Evolutionary conservation across 306 rosid species (phyloP).

Genomic region (Crataegus laevigata): DNA sequence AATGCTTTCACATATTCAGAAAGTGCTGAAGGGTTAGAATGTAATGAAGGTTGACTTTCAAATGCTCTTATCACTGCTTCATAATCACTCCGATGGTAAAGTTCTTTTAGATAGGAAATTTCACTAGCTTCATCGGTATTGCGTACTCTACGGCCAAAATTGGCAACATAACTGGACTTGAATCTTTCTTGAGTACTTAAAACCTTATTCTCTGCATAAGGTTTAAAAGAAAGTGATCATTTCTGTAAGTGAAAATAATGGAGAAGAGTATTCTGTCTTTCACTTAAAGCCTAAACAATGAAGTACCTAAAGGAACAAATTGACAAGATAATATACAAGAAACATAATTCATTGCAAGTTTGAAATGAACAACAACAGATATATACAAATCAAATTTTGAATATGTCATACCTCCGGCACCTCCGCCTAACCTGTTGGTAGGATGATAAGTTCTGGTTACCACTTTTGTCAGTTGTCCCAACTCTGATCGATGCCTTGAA

Average conservation of each 20-base stretch:
- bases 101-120: constrained; percentile 73
- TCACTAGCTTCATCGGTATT: constrained; percentile 70
- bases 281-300: neutral
- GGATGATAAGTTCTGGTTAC: constrained; percentile 36
- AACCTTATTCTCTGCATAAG: constrained; percentile 44
- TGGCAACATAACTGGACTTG: constrained; percentile 73
- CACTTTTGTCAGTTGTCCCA: constrained; percentile 28
- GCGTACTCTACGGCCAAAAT: constrained; percentile 55
- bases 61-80: constrained; percentile 81
- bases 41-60: constrained; percentile 80
- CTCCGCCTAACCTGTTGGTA: constrained; percentile 28
- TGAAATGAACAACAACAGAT: neutral
- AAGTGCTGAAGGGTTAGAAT: constrained; percentile 57
- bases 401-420: constrained; percentile 36
- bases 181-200: constrained; percentile 45
- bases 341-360: neutral
- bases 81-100: constrained; percentile 57
- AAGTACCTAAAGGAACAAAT: neutral
- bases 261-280: constrained; percentile 1
- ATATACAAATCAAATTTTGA: neutral
- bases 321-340: neutral
- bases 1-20: constrained; percentile 80
- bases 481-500: constrained; percentile 37
- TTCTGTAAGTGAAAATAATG: neutral
- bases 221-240: constrained; percentile 5